Percentiles rank a stretch among this genome's conserved stretches.
Evolutionary conservation across 2,329 filamentous ascomycete genomes (phyloP).

Genomic region (Leptographium galeiforme): DNA sequence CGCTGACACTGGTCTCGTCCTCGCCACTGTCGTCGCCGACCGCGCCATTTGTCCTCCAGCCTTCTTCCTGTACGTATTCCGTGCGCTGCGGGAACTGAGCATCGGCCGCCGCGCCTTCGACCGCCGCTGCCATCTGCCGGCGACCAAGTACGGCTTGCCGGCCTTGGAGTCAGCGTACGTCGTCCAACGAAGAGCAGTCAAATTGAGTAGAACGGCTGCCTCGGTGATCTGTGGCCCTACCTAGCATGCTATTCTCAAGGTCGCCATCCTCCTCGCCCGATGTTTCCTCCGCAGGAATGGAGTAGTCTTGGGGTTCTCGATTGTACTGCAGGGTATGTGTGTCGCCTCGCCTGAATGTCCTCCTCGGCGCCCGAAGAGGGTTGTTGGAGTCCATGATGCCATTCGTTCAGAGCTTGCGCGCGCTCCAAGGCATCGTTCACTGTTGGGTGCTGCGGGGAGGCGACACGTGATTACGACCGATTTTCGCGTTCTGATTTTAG

Average conservation of each 20-base stretch:
- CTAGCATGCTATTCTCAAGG: background rate
- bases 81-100: background rate
- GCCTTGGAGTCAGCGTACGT: too few relatives aligned
- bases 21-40: background rate
- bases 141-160: too few relatives aligned
- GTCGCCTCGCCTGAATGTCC: slow-evolving; percentile 6
- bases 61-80: background rate
- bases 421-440: background rate
- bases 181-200: background rate
- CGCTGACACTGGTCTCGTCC: background rate
- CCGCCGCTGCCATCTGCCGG: too few relatives aligned
- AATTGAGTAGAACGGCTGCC: too few relatives aligned
- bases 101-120: too few relatives aligned
- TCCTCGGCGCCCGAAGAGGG: slow-evolving; percentile 7
- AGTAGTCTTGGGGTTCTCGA: background rate
- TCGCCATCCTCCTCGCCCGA: background rate
- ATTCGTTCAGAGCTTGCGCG: background rate
- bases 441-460: background rate
- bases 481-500: slow-evolving; percentile 11
- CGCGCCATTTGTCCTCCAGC: background rate
- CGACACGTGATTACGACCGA: slow-evolving; percentile 9
- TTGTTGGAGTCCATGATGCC: slow-evolving; percentile 10
- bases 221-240: background rate
- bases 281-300: too few relatives aligned
- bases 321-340: background rate